These are phyloP conservation scores for Exophiala bonariae DNA, from an alignment of 2,329 filamentous ascomycete species.

Conservation along the genomic window DNA sequence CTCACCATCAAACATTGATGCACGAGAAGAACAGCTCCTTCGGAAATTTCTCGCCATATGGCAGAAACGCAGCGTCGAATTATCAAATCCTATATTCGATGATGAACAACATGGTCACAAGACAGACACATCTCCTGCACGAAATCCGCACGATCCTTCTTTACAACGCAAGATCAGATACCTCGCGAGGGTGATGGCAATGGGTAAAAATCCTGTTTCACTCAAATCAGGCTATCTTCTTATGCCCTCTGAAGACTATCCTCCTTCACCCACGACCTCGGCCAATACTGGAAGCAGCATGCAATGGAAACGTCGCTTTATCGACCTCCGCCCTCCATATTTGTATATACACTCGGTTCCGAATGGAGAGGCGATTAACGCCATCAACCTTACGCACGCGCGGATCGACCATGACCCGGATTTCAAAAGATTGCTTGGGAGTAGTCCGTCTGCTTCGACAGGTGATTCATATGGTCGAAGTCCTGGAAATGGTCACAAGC, in stretches of 20 bases:
- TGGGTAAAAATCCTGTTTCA: slow-evolving; percentile 77
- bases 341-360: slow-evolving; percentile 83
- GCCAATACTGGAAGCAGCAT: slow-evolving; percentile 49
- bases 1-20: slow-evolving; percentile 15
- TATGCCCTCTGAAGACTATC: slow-evolving; percentile 70
- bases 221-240: slow-evolving; percentile 87
- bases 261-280: slow-evolving; percentile 2
- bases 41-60: slow-evolving; percentile 33
- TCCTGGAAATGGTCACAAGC: slow-evolving; percentile 15
- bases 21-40: slow-evolving; percentile 39
- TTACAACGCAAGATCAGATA: slow-evolving; percentile 55
- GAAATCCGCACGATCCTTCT: slow-evolving; percentile 27
- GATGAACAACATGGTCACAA: slow-evolving; percentile 44
- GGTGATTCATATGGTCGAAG: slow-evolving; percentile 25
- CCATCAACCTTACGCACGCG: slow-evolving; percentile 84
- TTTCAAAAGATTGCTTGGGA: slow-evolving; percentile 72
- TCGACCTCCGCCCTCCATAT: slow-evolving; percentile 88
- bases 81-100: slow-evolving; percentile 44
- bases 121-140: slow-evolving; percentile 42
- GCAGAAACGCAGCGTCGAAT: slow-evolving; percentile 34
- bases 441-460: slow-evolving; percentile 29
- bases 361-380: slow-evolving; percentile 85
- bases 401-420: slow-evolving; percentile 91
- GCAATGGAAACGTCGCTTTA: slow-evolving; percentile 87
- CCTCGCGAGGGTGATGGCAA: slow-evolving; percentile 72